phyloP scores from a whole-genome alignment of 805 yeast genomes.

The Zygotorulaspora danielsina region DNA sequence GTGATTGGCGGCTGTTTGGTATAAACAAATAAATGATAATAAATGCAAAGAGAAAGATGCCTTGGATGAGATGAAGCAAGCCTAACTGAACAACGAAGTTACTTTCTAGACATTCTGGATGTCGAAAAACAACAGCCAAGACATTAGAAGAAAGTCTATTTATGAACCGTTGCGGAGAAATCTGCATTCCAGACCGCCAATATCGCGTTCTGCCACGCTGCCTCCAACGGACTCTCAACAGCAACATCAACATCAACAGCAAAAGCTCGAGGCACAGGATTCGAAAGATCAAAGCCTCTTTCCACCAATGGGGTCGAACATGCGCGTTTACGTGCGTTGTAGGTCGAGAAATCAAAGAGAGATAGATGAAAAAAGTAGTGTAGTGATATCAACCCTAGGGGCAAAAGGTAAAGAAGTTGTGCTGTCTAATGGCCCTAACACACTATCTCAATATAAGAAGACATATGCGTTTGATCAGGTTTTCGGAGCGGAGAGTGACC shows the following conservation, averaged over 20 bases:
- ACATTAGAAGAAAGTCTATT: background rate
- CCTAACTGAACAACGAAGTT: no score
- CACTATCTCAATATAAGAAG: conserved; percentile 35
- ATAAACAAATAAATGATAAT: no score
- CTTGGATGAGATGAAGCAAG: no score
- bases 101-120: no score
- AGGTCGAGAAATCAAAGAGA: conserved; percentile 54
- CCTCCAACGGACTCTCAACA: conserved; percentile 1
- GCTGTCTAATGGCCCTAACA: conserved; percentile 31
- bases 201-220: conserved; percentile 2
- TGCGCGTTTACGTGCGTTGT: conserved; percentile 54
- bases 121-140: background rate
- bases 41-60: no score
- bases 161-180: conserved; percentile 1
- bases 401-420: conserved; percentile 44
- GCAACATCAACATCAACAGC: conserved; percentile 1
- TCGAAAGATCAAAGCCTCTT: background rate
- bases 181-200: background rate
- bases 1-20: background rate
- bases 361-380: conserved; percentile 50
- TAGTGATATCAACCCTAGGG: conserved; percentile 49
- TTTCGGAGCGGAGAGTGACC: conserved; percentile 78
- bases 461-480: conserved; percentile 72
- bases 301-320: conserved; percentile 32
- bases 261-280: background rate